Conservation (phyloP, 331 rosid genomes). For the Prunus yedoensis region DNA sequence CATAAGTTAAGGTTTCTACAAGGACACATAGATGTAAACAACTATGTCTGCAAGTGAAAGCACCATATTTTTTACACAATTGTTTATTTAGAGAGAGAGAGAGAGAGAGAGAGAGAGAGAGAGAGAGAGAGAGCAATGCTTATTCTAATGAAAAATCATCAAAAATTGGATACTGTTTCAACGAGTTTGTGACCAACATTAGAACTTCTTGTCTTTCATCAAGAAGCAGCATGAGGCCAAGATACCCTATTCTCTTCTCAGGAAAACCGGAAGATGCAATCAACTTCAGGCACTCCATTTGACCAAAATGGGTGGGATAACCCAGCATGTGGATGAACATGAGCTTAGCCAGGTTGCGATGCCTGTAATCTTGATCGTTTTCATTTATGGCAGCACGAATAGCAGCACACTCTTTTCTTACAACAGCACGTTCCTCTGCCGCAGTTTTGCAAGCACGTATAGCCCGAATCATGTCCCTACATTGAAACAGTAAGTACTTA, state of each 20-base stretch:
- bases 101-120: background rate
- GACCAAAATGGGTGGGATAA: slow-evolving; percentile 99
- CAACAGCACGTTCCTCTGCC: slow-evolving; percentile 95
- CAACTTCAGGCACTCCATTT: slow-evolving; percentile 99
- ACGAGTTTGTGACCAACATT: slow-evolving; percentile 96
- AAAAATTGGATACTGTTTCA: slow-evolving; percentile 91
- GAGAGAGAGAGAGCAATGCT: slow-evolving; percentile 12
- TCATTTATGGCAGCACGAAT: slow-evolving; percentile 91
- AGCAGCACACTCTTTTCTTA: slow-evolving; percentile 98
- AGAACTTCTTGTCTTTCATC: slow-evolving; percentile 99
- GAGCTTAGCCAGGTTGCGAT: slow-evolving; percentile 95
- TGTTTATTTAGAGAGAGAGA: background rate
- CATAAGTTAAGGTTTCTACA: slow-evolving; percentile 59
- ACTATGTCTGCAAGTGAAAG: slow-evolving; percentile 25
- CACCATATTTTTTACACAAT: slow-evolving; percentile 16
- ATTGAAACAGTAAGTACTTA: slow-evolving; percentile 16
- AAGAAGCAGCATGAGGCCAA: slow-evolving; percentile 98
- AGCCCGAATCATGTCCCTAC: slow-evolving; percentile 99
- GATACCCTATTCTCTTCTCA: slow-evolving; percentile 99
- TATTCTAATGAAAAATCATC: slow-evolving; percentile 11
- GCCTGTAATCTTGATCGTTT: slow-evolving; percentile 88
- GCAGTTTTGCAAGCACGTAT: slow-evolving; percentile 99
- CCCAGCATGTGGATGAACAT: slow-evolving; percentile 99
- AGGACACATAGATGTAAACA: slow-evolving; percentile 16
- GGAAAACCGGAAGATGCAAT: slow-evolving; percentile 97